Evolutionary conservation across 2,329 filamentous ascomycete genomes (phyloP).

Genomic region (Colletotrichum melonis): DNA sequence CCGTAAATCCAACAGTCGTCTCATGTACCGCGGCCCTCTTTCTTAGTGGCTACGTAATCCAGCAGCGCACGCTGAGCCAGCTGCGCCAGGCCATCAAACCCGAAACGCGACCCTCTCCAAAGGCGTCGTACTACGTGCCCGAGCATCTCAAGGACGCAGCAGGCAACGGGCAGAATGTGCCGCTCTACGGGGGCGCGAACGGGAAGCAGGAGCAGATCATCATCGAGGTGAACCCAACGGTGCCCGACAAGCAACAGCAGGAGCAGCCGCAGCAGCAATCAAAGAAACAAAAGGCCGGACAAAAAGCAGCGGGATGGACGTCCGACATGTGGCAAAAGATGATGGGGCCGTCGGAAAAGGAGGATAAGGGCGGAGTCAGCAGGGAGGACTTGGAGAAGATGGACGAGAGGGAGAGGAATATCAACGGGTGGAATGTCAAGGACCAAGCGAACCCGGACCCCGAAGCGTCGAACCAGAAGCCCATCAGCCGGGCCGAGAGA

Average conservation of each 20-base stretch:
- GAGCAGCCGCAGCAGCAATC: conserved; percentile 11
- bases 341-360: neutral
- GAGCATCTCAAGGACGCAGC: conserved; percentile 60
- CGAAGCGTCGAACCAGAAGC: conserved; percentile 54
- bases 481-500: conserved; percentile 63
- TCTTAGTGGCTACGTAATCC: conserved; percentile 86
- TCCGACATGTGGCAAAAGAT: conserved; percentile 31
- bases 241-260: conserved; percentile 38
- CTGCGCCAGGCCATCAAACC: conserved; percentile 79
- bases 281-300: conserved; percentile 34
- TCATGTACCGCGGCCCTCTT: conserved; percentile 86
- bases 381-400: conserved; percentile 40
- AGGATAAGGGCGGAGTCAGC: conserved; percentile 18
- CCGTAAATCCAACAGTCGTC: conserved; percentile 63
- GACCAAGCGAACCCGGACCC: conserved; percentile 48
- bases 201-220: conserved; percentile 38
- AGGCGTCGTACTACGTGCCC: conserved; percentile 57
- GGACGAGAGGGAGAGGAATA: conserved; percentile 36
- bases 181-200: conserved; percentile 37
- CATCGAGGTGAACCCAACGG: conserved; percentile 50
- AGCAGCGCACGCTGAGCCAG: conserved; percentile 85
- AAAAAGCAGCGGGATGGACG: conserved; percentile 29
- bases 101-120: conserved; percentile 55
- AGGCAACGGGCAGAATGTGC: conserved; percentile 41
- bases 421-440: conserved; percentile 37